Conservation (phyloP, 2,329 filamentous ascomycete species). For the Elsinoe batatas region DNA sequence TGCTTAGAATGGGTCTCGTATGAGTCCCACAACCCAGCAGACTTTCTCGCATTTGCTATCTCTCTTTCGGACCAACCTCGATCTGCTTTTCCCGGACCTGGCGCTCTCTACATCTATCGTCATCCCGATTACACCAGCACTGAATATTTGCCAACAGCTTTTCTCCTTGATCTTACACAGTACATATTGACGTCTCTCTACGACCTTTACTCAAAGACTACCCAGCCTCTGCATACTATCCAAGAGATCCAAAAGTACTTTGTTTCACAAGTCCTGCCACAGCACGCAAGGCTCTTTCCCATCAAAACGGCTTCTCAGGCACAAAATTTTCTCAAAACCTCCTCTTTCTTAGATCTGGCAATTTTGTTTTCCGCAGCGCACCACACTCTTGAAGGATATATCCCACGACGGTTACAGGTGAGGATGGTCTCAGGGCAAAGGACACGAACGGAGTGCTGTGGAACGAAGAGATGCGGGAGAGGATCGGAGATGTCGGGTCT, state of each 20-base stretch:
- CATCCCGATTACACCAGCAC: not conserved
- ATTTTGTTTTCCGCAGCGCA: not conserved
- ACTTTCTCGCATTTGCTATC: not conserved
- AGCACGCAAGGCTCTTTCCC: not conserved
- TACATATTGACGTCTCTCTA: conserved; percentile 11
- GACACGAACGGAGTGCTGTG: not conserved
- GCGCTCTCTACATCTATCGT: not conserved
- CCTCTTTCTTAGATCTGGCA: conserved; percentile 2
- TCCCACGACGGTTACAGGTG: not conserved
- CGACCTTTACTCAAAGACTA: not conserved
- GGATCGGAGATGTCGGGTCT: not conserved
- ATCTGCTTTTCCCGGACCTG: not conserved
- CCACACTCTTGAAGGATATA: conserved; percentile 5
- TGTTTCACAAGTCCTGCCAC: not conserved
- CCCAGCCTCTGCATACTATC: not conserved
- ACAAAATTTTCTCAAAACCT: not conserved
- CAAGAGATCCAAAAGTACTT: not conserved
- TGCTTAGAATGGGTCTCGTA: not conserved
- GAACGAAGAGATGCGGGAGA: not conserved
- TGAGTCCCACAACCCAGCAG: not conserved
- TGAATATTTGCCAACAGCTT: conserved; percentile 2
- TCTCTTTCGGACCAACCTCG: not conserved
- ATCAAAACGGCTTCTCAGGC: not conserved
- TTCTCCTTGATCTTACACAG: not conserved
- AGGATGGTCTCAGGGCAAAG: conserved; percentile 2